Evolutionary conservation across 106 monocot genomes (phyloP), one percentile per base, ranked within the genome.

Genomic region (Posidonia australis): DNA sequence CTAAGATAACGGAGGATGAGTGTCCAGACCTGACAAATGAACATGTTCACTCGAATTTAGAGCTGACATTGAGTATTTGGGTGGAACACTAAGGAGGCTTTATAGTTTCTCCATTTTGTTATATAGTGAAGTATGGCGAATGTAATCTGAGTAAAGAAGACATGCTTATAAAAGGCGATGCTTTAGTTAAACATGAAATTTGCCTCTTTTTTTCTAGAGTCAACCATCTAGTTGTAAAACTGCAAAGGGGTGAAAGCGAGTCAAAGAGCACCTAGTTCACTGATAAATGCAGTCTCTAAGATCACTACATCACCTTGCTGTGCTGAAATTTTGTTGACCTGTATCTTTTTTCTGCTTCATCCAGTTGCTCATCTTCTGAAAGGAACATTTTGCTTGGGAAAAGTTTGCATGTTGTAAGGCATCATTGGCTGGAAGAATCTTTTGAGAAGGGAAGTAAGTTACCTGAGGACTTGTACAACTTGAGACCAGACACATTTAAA

Each of bases 351-450:
- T 10, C 18, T 68, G 44, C 31, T 76, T 74, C 25, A 21, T 76
- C 65, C 76, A 96, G 94, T 72, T 78, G 73, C 60, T 74, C 87
- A 19, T 44, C 82, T 43, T 42, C 63, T 61, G 62, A 98, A 21
- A 81, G 78, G 53, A 62, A 23, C 2, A 60, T 79, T 32, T 47
- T 98, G n/a, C 81, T 78, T 76, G 48, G 59, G 27, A 85, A 70
- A 64, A 74, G 42, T 57, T 65, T 98, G 46, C 74, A 83, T 75
- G 67, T 98, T 63, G 73, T 98, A 61, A 77, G 17, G 31, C 78
- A 85, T 69, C 74, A 77, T 16, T 98, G 96, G 96, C 22, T 98
- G 67, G 90, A 98, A 65, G 84, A 98, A 73, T 90, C 96, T 54
- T 26, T 87, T 43, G 67, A 66, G 9, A 80, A 54, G 23, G 74